Conservation (phyloP, 2,329 filamentous ascomycete species). For the Rhynchosporium agropyri region DNA sequence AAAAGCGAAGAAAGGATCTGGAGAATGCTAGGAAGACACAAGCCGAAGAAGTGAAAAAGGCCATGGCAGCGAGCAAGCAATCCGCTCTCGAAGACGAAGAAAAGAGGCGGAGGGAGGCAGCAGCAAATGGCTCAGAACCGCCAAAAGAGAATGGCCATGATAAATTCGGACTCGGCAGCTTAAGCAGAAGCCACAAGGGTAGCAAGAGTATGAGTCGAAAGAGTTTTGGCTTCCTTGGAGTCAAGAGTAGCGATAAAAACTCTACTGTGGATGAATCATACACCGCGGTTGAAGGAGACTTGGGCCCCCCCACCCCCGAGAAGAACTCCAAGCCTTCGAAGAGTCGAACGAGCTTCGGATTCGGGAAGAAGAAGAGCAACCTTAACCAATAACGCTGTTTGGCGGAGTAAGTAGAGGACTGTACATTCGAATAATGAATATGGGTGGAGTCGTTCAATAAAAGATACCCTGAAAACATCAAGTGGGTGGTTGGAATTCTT, state of each 20-base stretch:
- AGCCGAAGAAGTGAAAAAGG: slow-evolving; percentile 61
- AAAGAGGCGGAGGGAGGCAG: slow-evolving; percentile 55
- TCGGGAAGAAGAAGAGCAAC: slow-evolving; percentile 73
- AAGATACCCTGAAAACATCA: slow-evolving; percentile 13
- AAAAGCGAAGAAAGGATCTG: slow-evolving; percentile 45
- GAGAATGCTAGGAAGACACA: slow-evolving; percentile 46
- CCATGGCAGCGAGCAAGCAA: slow-evolving; percentile 57
- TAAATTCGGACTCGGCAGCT: slow-evolving; percentile 41
- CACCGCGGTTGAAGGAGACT: slow-evolving; percentile 37
- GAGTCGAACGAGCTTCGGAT: slow-evolving; percentile 64
- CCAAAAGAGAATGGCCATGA: slow-evolving; percentile 34
- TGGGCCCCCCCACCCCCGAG: slow-evolving; percentile 38
- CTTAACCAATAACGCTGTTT: slow-evolving; percentile 42
- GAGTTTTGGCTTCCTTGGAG: slow-evolving; percentile 68
- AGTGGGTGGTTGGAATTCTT: slow-evolving; percentile 5
- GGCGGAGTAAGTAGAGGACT: background rate
- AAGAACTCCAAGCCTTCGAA: slow-evolving; percentile 56
- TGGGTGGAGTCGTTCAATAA: slow-evolving; percentile 3
- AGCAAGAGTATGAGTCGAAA: slow-evolving; percentile 79
- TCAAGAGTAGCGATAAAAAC: slow-evolving; percentile 46
- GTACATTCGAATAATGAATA: slow-evolving; percentile 12
- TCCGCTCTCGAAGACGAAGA: slow-evolving; percentile 59
- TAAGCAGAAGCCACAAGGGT: slow-evolving; percentile 63
- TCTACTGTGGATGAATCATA: slow-evolving; percentile 23
- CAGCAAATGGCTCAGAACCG: slow-evolving; percentile 17